Evolutionary conservation across 2,329 filamentous ascomycete genomes (phyloP).

Genomic region (Cytospora paraplurivora): DNA sequence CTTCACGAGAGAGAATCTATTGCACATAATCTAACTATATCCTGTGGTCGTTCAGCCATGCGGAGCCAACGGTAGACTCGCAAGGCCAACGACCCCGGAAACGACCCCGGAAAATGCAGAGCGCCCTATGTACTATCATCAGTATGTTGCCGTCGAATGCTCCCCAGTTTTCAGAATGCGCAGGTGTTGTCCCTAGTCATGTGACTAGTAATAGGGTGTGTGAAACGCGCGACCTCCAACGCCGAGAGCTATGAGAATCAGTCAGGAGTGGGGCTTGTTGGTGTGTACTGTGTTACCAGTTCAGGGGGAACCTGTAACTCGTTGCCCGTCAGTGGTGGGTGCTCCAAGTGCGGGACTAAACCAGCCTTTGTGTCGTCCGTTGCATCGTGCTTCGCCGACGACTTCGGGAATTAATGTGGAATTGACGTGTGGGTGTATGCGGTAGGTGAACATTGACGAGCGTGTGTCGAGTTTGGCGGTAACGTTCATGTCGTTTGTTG

Average conservation of each 20-base stretch:
- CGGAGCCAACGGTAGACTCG: slow-evolving; percentile 5
- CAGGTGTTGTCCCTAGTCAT: slow-evolving; percentile 8
- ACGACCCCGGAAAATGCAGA: slow-evolving; percentile 5
- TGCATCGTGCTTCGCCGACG: slow-evolving; percentile 11
- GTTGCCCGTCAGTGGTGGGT: slow-evolving; percentile 29
- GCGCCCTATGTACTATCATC: slow-evolving; percentile 29
- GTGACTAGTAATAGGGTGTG: neutral
- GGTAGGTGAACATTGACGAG: neutral
- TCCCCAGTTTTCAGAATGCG: slow-evolving; percentile 15
- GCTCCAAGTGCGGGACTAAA: slow-evolving; percentile 28
- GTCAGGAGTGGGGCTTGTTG: slow-evolving; percentile 21
- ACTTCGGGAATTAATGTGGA: neutral
- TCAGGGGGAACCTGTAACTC: slow-evolving; percentile 29
- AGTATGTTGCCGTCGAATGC: slow-evolving; percentile 24
- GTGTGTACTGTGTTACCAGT: slow-evolving; percentile 28
- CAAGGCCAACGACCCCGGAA: slow-evolving; percentile 7
- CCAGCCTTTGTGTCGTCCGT: slow-evolving; percentile 28
- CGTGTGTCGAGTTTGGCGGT: slow-evolving; percentile 7
- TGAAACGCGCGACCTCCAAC: slow-evolving; percentile 4
- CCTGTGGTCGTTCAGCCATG: slow-evolving; percentile 10
- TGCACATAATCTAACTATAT: slow-evolving; percentile 18
- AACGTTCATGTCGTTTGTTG: neutral
- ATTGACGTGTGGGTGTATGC: neutral
- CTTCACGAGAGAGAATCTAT: neutral
- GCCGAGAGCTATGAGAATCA: slow-evolving; percentile 28